Evolutionary conservation across 2,329 filamentous ascomycete species (phyloP).

Genomic region (Geosmithia morbida): DNA sequence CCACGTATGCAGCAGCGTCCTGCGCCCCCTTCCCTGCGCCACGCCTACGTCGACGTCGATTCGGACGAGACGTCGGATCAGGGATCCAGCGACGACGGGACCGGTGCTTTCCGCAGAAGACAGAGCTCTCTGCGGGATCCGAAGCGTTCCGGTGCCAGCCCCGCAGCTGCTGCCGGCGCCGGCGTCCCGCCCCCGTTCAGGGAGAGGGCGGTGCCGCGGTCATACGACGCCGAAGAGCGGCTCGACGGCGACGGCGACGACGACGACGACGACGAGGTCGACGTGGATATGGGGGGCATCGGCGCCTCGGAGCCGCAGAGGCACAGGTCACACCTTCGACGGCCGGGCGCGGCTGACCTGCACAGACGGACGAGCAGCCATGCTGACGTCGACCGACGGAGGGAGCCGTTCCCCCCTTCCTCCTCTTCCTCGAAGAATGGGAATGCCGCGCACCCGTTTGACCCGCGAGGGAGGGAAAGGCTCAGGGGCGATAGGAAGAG

Average conservation of each 20-base stretch:
- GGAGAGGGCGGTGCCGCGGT: too few species aligned
- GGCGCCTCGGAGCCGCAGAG: slow-evolving; percentile 9
- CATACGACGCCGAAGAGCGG: too few species aligned
- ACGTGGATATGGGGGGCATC: slow-evolving; percentile 13
- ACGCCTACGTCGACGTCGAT: slow-evolving; percentile 24
- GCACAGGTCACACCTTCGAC: slow-evolving; percentile 18
- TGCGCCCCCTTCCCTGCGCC: slow-evolving; percentile 2
- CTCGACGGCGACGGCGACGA: slow-evolving; percentile 6
- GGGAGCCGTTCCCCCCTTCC: slow-evolving; percentile 20
- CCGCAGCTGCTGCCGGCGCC: too few species aligned
- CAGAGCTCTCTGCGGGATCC: slow-evolving; percentile 9
- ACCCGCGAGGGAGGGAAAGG: slow-evolving; percentile 14
- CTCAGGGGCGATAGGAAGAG: slow-evolving; percentile 18
- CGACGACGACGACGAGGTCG: slow-evolving; percentile 15
- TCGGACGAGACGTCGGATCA: slow-evolving; percentile 19
- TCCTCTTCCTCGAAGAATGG: too few species aligned
- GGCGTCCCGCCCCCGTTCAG: too few species aligned
- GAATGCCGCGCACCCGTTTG: slow-evolving; percentile 6
- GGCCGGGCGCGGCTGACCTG: slow-evolving; percentile 16
- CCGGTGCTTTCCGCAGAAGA: slow-evolving; percentile 10
- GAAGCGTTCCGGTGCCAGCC: too few species aligned
- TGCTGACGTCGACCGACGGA: slow-evolving; percentile 29
- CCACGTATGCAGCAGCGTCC: not conserved
- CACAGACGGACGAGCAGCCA: slow-evolving; percentile 33
- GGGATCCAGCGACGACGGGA: slow-evolving; percentile 18